phyloP scores from a whole-genome alignment of 192 early-diverging fungal genomes.

The Backusella mclennaniae region DNA sequence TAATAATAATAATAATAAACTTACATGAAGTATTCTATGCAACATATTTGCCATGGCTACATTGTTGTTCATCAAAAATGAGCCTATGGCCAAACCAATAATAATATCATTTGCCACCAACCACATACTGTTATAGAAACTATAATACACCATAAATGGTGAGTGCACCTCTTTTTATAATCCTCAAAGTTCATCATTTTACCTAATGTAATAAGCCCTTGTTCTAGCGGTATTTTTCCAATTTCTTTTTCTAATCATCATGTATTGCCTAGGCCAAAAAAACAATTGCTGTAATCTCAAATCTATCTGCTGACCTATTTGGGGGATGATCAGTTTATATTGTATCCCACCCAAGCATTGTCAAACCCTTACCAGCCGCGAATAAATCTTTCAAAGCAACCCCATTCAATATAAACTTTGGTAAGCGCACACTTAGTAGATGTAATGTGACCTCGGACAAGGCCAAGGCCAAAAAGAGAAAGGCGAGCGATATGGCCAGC shows the following conservation, averaged over 20 bases:
- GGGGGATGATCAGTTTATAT: not conserved
- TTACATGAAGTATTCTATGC: slow-evolving; percentile 47
- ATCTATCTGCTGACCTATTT: slow-evolving; percentile 80
- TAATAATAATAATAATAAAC: not conserved
- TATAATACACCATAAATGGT: slow-evolving; percentile 15
- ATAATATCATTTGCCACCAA: slow-evolving; percentile 91
- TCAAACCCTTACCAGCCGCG: slow-evolving; percentile 47
- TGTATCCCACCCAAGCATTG: not conserved
- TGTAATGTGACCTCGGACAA: slow-evolving; percentile 57
- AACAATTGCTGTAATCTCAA: slow-evolving; percentile 79
- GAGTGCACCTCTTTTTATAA: no score
- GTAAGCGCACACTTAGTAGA: slow-evolving; percentile 58
- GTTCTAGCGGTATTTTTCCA: slow-evolving; percentile 54
- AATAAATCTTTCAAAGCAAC: slow-evolving; percentile 74
- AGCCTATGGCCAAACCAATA: slow-evolving; percentile 78
- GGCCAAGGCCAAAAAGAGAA: slow-evolving; percentile 48
- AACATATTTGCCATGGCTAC: slow-evolving; percentile 53
- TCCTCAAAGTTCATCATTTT: not conserved
- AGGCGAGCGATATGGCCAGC: slow-evolving; percentile 35
- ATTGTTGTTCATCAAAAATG: slow-evolving; percentile 64
- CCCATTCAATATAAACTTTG: slow-evolving; percentile 55
- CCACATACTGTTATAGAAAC: slow-evolving; percentile 97
- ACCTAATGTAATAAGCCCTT: slow-evolving; percentile 82
- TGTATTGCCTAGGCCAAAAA: slow-evolving; percentile 89
- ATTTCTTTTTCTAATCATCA: slow-evolving; percentile 55